Base-by-base conservation (phyloP, 139 green algal genomes). In the Ettlia oleoabundans region DNA sequence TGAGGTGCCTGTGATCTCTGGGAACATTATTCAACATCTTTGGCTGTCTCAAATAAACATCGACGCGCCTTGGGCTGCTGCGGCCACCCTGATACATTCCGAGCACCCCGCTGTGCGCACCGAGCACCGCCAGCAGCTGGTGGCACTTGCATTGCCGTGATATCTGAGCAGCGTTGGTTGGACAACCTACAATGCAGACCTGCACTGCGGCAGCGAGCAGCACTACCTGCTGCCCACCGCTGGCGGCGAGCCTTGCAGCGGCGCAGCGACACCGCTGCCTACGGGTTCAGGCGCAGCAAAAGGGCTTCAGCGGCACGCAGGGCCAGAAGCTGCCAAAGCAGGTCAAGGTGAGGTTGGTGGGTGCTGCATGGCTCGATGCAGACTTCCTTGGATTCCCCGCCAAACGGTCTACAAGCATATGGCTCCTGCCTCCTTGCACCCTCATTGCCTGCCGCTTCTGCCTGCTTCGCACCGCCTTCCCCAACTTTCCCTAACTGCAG, bases 271-370 rank as follows among this genome's bases (percentile, higher is more conserved):
- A 72, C 47, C 71, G 51, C 32, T 52, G 71, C 71, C 52, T 80
- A 37, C 73, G 28, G 0, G 73, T 80, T 24, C 32, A 40, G 2
- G 73, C 73, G 2, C 35, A 76, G 69, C 21, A 78, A 5, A 80
- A 68, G 13, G 73, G 73, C 24, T 80, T 80, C 38, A 80, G 73
- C 53, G 73, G 73, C 53, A 53, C 35, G 1, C 13, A 40, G 13
- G 73, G 73, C 19, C 73, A 80, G 53, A 67, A 67, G 53, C 7
- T 80, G 73, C 73, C 73, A 24, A 80, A 80, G 53, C 73, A 80
- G 73, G 53, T 80, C 73, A 80, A 80, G 73, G 73, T 68, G 73
- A 1, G 69, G 10, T 58, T 10, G 47, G 15, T 10, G 47, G 47
- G 15, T 58, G 47, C 13, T 58, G 47, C n/a, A n/a, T n/a, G n/a